Conservation (phyloP, 1,284 basidiomycete genomes). For the Leccinum huronense region DNA sequence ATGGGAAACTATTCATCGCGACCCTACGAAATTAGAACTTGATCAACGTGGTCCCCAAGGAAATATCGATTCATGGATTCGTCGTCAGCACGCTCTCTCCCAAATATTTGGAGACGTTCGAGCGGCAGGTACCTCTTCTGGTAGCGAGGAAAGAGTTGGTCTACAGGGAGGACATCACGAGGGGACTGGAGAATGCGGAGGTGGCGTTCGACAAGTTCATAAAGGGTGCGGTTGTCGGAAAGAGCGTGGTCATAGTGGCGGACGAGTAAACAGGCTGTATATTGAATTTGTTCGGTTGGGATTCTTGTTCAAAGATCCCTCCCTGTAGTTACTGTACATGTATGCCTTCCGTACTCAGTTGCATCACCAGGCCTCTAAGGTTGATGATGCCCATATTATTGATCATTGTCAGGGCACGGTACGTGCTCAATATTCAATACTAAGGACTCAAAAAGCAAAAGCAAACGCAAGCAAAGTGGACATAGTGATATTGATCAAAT, state of each 20-base stretch:
- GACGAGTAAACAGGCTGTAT: constrained; percentile 12
- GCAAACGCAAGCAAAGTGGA: background rate
- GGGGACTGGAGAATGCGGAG: constrained; percentile 20
- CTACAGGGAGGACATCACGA: constrained; percentile 15
- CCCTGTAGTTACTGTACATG: background rate
- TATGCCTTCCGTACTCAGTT: background rate
- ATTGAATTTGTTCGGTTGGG: background rate
- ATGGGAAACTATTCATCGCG: background rate
- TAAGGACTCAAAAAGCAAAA: background rate
- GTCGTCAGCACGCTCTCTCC: background rate
- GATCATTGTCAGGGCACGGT: background rate
- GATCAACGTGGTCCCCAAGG: constrained; percentile 5
- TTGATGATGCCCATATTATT: background rate
- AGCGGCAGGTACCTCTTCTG: constrained; percentile 10
- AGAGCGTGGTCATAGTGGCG: constrained; percentile 16
- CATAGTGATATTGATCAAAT: background rate
- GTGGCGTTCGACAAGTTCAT: constrained; percentile 12
- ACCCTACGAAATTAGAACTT: constrained; percentile 15
- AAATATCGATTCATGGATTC: constrained; percentile 16
- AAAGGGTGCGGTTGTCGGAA: constrained; percentile 14
- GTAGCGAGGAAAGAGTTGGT: constrained; percentile 16
- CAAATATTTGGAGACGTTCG: constrained; percentile 17
- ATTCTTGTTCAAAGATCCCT: background rate
- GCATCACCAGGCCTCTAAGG: background rate
- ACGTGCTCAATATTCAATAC: background rate